Evolutionary conservation across 352 stramenopile genomes (phyloP), one percentile per base, ranked within the genome.

Genomic region (Paralagenidium karlingii): DNA sequence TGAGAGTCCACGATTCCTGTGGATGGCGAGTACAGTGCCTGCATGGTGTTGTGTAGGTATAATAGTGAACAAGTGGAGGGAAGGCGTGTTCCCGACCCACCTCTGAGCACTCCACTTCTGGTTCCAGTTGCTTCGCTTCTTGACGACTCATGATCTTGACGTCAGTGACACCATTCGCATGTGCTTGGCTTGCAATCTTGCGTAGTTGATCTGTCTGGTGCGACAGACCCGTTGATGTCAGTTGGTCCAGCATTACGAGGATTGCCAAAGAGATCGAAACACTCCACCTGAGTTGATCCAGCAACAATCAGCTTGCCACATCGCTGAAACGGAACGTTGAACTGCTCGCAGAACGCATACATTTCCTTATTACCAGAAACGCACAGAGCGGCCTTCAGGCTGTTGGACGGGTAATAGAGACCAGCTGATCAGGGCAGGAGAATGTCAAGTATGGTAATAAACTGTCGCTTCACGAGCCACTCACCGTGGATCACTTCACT

Each of bases 261-360:
- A n/a, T n/a, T n/a, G n/a, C n/a, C n/a, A n/a, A n/a, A n/a, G n/a
- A n/a, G n/a, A n/a, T n/a, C n/a, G n/a, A n/a, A n/a, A n/a, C n/a
- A n/a, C n/a, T n/a, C 58, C 39, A 63, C 31, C 56, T 96, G 70
- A 16, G 73, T 45, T 27, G 54, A 38, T 13, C 87, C 60, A 1
- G 82, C 93, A 3, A 99, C 94, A 45, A 99, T 81, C 15, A 99
- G 55, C 57, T 99, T 99, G 10, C 94, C 94, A 57, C 80, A 96
- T 22, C 74, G 62, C n/a, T 63, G 49, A 46, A 86, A 65, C 1
- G 75, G 59, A 29, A 99, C 80, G 15, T 51, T 30, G 29, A 82
- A 74, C 22, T 84, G 65, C 3, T 68, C 34, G 47, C 91, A 97
- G 55, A 97, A 98, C 0, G 76, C 60, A 51, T 98, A 98, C 11